A percentile compares a stretch with the other conserved stretches of the same genome.
These are phyloP conservation scores for Ceratocystis variospora DNA, from an alignment of 2,329 filamentous ascomycete genomes.

Conservation along the genomic window DNA sequence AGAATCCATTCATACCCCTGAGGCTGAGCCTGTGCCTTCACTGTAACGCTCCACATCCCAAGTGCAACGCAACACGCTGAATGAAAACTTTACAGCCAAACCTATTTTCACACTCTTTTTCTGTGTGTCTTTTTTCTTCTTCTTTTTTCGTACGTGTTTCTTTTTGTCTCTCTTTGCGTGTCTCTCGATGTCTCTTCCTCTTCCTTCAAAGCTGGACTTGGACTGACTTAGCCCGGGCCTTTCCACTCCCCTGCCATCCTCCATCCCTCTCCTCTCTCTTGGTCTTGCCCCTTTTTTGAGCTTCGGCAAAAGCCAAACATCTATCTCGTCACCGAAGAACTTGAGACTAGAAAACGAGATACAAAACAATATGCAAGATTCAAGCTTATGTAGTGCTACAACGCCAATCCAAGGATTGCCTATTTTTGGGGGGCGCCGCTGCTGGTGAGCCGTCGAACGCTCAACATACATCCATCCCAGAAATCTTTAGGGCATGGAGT, in stretches of 20 bases:
- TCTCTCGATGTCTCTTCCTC: not conserved
- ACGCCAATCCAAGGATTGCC: not conserved
- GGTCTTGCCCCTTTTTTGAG: not conserved
- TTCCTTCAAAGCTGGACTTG: not conserved
- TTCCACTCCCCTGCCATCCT: not conserved
- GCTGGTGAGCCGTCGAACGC: no score
- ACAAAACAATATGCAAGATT: not conserved
- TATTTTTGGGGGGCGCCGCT: not conserved
- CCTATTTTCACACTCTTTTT: not conserved
- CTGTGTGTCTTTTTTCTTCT: not conserved
- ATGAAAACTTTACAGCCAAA: not conserved
- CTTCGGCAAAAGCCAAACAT: not conserved
- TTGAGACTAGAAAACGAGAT: not conserved
- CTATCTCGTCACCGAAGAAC: not conserved
- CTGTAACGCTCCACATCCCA: not conserved
- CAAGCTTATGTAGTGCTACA: not conserved
- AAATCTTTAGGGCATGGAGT: no score
- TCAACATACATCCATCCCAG: no score
- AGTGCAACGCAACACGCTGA: not conserved
- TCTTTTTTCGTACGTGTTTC: not conserved
- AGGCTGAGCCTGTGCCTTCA: constrained; percentile 12
- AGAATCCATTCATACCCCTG: constrained; percentile 9
- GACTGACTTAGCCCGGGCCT: not conserved
- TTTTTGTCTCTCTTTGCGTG: not conserved
- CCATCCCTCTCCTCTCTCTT: not conserved